Percentiles rank a stretch among this genome's conserved stretches.
Evolutionary conservation across 495 filamentous ascomycete species (phyloP).

Genomic region (Neurospora discreta): DNA sequence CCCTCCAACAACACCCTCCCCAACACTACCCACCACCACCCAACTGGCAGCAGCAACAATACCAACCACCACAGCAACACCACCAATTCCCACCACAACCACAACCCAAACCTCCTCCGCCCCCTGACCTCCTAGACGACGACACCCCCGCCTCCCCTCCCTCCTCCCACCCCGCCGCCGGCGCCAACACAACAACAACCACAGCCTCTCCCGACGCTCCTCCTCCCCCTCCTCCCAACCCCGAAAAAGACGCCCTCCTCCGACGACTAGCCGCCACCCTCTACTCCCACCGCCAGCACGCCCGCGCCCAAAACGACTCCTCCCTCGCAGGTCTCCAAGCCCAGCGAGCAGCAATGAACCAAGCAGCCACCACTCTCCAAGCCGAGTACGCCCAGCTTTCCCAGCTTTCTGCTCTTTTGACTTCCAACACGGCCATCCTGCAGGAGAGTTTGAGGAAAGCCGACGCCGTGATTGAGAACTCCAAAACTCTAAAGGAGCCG

Average conservation of each 20-base stretch:
- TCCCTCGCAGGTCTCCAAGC: conserved; percentile 64
- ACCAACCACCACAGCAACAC: neutral
- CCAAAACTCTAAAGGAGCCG: conserved; percentile 38
- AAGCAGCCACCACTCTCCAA: conserved; percentile 54
- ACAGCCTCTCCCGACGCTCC: too few relatives aligned
- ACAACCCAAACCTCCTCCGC: conserved; percentile 40
- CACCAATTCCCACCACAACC: neutral
- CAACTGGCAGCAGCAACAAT: conserved; percentile 13
- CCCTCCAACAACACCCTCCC: conserved; percentile 9
- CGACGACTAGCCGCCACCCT: conserved; percentile 63
- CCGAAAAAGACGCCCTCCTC: conserved; percentile 85
- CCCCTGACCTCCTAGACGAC: conserved; percentile 56
- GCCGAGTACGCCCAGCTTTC: conserved; percentile 59
- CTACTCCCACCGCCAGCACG: conserved; percentile 49
- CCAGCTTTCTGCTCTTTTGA: conserved; percentile 54
- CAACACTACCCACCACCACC: conserved; percentile 15
- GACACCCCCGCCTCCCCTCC: conserved; percentile 58
- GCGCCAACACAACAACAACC: neutral
- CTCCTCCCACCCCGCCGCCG: conserved; percentile 40
- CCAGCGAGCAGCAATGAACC: conserved; percentile 66
- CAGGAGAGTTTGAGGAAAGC: conserved; percentile 67
- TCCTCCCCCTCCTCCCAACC: conserved; percentile 70
- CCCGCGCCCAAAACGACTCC: conserved; percentile 52
- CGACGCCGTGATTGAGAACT: conserved; percentile 63
- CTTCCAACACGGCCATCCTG: conserved; percentile 66